Evolutionary conservation across 805 yeast species (phyloP).

Genomic region (Nakazawaea wyomingensis): DNA sequence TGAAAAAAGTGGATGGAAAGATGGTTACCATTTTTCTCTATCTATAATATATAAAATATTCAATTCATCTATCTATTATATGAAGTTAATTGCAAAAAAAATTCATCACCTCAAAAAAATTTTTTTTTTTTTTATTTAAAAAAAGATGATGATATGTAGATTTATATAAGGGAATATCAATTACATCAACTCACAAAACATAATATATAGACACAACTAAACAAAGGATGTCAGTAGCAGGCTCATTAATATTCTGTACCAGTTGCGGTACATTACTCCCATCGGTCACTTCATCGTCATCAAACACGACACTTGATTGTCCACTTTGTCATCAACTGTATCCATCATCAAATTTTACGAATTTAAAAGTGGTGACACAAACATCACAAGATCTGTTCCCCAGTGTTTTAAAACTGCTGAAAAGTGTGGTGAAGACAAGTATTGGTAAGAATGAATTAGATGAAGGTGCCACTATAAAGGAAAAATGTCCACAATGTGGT

Average conservation of each 20-base stretch:
- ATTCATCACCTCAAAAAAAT: too few relatives aligned
- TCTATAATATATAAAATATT: too few relatives aligned
- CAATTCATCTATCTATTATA: too few relatives aligned
- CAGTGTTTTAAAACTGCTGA: slow-evolving; percentile 69
- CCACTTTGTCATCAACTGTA: slow-evolving; percentile 40
- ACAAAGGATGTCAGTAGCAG: slow-evolving; percentile 80
- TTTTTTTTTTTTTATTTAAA: too few relatives aligned
- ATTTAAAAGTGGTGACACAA: slow-evolving; percentile 79
- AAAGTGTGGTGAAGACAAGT: slow-evolving; percentile 86
- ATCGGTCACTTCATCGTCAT: slow-evolving; percentile 33
- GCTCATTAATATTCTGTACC: slow-evolving; percentile 88
- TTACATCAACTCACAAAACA: background rate
- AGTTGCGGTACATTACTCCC: slow-evolving; percentile 90
- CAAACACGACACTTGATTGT: slow-evolving; percentile 50
- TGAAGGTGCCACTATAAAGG: slow-evolving; percentile 96
- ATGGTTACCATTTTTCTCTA: too few relatives aligned
- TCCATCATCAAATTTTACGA: slow-evolving; percentile 49
- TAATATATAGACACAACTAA: background rate
- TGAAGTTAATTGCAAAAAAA: too few relatives aligned
- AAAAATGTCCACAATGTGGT: slow-evolving; percentile 98
- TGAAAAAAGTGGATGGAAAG: too few relatives aligned
- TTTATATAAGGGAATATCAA: background rate
- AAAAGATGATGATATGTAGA: background rate
- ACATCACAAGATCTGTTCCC: slow-evolving; percentile 95
- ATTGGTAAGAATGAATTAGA: slow-evolving; percentile 73